phyloP scores from a whole-genome alignment of 768 basidiomycete genomes.

The Amanita pallidorosea region DNA sequence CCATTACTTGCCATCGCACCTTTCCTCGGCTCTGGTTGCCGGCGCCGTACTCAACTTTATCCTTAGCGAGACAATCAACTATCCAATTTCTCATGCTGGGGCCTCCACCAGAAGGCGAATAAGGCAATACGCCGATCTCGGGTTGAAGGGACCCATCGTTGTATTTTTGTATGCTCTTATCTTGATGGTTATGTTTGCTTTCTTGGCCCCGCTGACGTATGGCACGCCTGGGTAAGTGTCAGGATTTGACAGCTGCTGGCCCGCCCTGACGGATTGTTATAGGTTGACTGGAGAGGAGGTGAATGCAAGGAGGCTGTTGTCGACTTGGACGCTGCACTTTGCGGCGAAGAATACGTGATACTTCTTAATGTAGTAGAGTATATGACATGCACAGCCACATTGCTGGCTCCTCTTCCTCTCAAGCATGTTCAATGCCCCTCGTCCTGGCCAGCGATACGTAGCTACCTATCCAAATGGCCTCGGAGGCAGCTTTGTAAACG shows the following conservation, averaged over 20 bases:
- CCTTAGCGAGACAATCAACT: slow-evolving; percentile 84
- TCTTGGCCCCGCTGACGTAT: slow-evolving; percentile 85
- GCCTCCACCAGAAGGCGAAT: slow-evolving; percentile 49
- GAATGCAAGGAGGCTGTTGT: slow-evolving; percentile 71
- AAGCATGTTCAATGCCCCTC: slow-evolving; percentile 79
- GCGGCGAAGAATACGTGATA: slow-evolving; percentile 45
- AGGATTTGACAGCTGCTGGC: neutral
- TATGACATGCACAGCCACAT: slow-evolving; percentile 5
- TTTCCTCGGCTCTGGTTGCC: slow-evolving; percentile 85
- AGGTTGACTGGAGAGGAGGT: slow-evolving; percentile 83
- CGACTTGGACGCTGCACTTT: slow-evolving; percentile 92
- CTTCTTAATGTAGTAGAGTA: neutral
- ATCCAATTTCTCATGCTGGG: slow-evolving; percentile 73
- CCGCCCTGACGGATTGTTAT: slow-evolving; percentile 10
- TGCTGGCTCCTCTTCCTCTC: neutral
- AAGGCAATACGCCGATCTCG: slow-evolving; percentile 59
- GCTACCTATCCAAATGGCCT: slow-evolving; percentile 45
- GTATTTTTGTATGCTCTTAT: slow-evolving; percentile 45
- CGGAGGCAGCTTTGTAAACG: slow-evolving; percentile 65
- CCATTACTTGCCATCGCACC: slow-evolving; percentile 95
- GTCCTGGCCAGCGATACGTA: slow-evolving; percentile 60
- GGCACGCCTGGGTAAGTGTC: slow-evolving; percentile 84
- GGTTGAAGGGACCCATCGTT: slow-evolving; percentile 62
- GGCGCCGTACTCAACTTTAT: slow-evolving; percentile 89
- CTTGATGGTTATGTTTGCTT: slow-evolving; percentile 59